Percentiles rank a stretch among this genome's conserved stretches.
Conservation (phyloP, 2,329 filamentous ascomycete species). For the Claviceps pusilla region DNA sequence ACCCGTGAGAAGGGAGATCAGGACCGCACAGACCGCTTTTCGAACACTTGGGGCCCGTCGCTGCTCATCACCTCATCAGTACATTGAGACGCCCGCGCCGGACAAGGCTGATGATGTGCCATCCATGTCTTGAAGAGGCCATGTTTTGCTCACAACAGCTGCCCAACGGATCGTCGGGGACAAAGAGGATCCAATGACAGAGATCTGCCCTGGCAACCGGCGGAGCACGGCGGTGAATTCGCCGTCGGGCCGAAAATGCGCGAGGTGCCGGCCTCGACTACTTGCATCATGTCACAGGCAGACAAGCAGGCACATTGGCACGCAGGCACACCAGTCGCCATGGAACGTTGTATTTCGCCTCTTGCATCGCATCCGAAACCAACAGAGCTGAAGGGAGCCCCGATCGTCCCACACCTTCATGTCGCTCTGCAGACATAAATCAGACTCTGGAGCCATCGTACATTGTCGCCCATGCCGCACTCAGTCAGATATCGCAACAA, state of each 20-base stretch:
- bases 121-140: background rate
- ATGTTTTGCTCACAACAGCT: background rate
- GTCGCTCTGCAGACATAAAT: too few relatives aligned
- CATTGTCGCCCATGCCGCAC: too few relatives aligned
- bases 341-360: constrained; percentile 11
- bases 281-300: background rate
- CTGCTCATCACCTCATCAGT: background rate
- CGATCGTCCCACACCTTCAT: background rate
- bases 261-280: background rate
- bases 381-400: background rate
- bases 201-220: background rate
- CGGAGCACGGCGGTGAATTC: background rate
- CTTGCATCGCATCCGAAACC: constrained; percentile 2
- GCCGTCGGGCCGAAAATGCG: background rate
- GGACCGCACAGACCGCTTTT: background rate
- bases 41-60: background rate
- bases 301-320: background rate
- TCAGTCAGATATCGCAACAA: too few relatives aligned
- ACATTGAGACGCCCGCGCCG: background rate
- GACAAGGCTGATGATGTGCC: background rate
- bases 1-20: too few relatives aligned
- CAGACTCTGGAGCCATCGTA: too few relatives aligned
- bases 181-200: background rate
- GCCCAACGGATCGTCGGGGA: background rate
- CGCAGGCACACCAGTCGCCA: constrained; percentile 1